phyloP scores from a whole-genome alignment of 2,329 filamentous ascomycete species.

The Pseudonectria foliicola region DNA sequence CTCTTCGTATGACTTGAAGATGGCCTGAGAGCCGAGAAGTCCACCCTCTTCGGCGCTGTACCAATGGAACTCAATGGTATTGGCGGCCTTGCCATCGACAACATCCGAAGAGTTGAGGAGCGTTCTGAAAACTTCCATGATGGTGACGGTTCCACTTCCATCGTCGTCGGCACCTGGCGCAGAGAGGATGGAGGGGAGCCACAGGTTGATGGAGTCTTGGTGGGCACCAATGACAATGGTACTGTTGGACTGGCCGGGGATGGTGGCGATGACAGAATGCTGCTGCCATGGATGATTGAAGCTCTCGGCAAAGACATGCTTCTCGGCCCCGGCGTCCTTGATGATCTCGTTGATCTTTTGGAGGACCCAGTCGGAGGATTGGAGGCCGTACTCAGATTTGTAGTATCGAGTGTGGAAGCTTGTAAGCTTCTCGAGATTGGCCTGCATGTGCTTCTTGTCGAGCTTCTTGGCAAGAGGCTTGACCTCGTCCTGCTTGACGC shows the following conservation, averaged over 20 bases:
- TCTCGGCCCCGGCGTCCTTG: conserved; percentile 60
- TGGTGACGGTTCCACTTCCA: conserved; percentile 87
- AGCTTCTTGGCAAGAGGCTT: conserved; percentile 60
- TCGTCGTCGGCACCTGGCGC: conserved; percentile 96
- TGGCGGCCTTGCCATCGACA: conserved; percentile 62
- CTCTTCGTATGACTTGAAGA: conserved; percentile 77
- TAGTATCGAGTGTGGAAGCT: conserved; percentile 79
- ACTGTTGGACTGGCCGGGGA: conserved; percentile 77
- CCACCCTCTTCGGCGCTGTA: conserved; percentile 88
- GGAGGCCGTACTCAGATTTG: conserved; percentile 67
- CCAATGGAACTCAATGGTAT: conserved; percentile 96
- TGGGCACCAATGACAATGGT: conserved; percentile 88
- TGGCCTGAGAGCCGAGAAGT: conserved; percentile 78
- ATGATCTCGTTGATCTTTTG: conserved; percentile 67
- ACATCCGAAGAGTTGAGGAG: conserved; percentile 68
- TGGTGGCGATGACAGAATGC: conserved; percentile 82
- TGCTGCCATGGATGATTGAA: conserved; percentile 86
- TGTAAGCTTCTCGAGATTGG: conserved; percentile 71
- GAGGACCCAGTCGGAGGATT: conserved; percentile 85
- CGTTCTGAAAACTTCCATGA: conserved; percentile 81
- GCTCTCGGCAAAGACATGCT: conserved; percentile 60
- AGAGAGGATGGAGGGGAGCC: conserved; percentile 72
- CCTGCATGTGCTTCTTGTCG: conserved; percentile 66
- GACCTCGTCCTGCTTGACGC: conserved; percentile 58
- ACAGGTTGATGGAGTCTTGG: conserved; percentile 93